These are phyloP conservation scores for Lactarius evosmus DNA, from an alignment of 768 basidiomycete species.

Conservation along the genomic window DNA sequence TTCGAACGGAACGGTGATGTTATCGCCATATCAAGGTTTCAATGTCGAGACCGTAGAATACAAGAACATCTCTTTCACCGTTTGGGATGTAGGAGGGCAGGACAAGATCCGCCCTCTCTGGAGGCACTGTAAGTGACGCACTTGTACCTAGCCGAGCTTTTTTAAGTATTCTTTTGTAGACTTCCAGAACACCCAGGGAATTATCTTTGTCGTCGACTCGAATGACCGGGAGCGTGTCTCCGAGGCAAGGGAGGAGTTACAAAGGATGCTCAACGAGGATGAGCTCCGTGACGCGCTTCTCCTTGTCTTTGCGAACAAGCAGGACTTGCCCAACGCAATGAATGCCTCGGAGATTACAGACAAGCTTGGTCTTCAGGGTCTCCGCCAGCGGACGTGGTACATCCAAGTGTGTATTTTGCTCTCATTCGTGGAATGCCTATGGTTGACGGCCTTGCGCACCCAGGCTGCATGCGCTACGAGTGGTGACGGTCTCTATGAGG, in stretches of 20 bases:
- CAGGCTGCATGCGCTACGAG: conserved; percentile 98
- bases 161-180: conserved; percentile 48
- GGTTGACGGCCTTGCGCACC: conserved; percentile 17
- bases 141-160: conserved; percentile 23
- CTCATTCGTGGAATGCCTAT: conserved; percentile 21
- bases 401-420: conserved; percentile 66
- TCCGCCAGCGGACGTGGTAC: conserved; percentile 97
- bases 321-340: conserved; percentile 99
- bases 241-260: conserved; percentile 98
- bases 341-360: conserved; percentile 99
- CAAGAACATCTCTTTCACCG: conserved; percentile 99
- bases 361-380: conserved; percentile 96
- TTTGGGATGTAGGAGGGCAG: conserved; percentile 99
- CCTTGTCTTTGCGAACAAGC: conserved; percentile 99
- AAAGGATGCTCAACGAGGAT: conserved; percentile 99
- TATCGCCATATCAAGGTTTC: conserved; percentile 65
- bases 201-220: conserved; percentile 99
- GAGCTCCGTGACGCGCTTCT: conserved; percentile 98
- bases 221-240: conserved; percentile 99
- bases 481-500: conserved; percentile 98
- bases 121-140: conserved; percentile 91
- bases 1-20: conserved; percentile 26
- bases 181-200: conserved; percentile 99
- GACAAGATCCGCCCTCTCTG: conserved; percentile 99
- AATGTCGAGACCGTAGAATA: conserved; percentile 99